Base-by-base conservation (phyloP, 139 green algal species). In the Chlorella vulgaris region DNA sequence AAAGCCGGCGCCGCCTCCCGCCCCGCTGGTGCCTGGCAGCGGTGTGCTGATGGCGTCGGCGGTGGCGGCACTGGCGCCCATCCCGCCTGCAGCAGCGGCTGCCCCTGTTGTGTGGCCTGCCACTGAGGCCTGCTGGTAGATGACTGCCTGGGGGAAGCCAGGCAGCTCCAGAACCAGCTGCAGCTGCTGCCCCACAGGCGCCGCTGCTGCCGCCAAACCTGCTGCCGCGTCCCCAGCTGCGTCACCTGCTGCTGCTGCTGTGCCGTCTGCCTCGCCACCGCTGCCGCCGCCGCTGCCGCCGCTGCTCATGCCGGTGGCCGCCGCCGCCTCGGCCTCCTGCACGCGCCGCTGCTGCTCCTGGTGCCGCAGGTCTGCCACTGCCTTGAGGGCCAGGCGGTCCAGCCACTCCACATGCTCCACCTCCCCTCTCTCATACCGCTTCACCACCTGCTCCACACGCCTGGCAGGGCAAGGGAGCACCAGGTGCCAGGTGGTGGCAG, bases 381-480 rank as follows among this genome's bases (percentile, higher is more conserved):
- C 31, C 40, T 68, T 73, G 33, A 97, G 81, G 2, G 91, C 86
- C 24, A 98, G 86, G 0, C 75, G 51, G 86, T 99, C 96, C 69
- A 99, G 91, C 96, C 95, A 98, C 0, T 90, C 79, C 8, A 93
- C 84, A n/a, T 77, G 76, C 31, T 88, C 74, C 62, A 98, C 67
- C 81, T 98, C 94, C 3, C 95, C 94, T 2, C 94, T 78, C 47
- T 92, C 85, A 60, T 94, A 96, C 69, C 87, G 82, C 53, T 92
- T 92, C 53, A 93, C 66, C 76, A 93, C 77, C 82, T 94, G 91
- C 82, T 96, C 88, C 79, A 97, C 80, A 0, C 86, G 77, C 7
- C 85, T 91, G 76, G 55, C 22, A 4, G n/a, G 6, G 53, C 28
- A 15, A 53, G 18, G 36, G 35, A 60, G 69, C 7, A n/a, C n/a